Percentiles rank a stretch among this genome's conserved stretches.
These are phyloP conservation scores for Xerocomus spinulosus DNA, from an alignment of 768 basidiomycete genomes.

Conservation along the genomic window DNA sequence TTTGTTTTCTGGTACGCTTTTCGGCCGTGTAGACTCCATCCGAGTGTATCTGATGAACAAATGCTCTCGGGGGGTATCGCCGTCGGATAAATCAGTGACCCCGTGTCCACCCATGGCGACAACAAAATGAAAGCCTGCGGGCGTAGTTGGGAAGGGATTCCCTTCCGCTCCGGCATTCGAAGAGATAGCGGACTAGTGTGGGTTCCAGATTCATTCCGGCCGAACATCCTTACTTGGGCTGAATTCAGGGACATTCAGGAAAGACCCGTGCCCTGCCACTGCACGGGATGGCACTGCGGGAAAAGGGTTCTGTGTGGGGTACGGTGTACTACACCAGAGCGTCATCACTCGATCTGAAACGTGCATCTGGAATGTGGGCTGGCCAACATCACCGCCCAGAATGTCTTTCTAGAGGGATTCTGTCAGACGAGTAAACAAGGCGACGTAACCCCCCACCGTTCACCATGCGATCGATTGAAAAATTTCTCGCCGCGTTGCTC, in stretches of 20 bases:
- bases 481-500: slow-evolving; percentile 31
- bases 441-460: slow-evolving; percentile 13
- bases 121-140: slow-evolving; percentile 14
- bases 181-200: slow-evolving; percentile 53
- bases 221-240: slow-evolving; percentile 60
- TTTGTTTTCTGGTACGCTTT: slow-evolving; percentile 30
- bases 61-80: slow-evolving; percentile 3
- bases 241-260: slow-evolving; percentile 52
- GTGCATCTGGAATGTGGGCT: slow-evolving; percentile 36
- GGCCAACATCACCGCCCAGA: slow-evolving; percentile 33
- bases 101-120: slow-evolving; percentile 17
- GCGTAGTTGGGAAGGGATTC: slow-evolving; percentile 6
- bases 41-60: slow-evolving; percentile 24
- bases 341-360: slow-evolving; percentile 58
- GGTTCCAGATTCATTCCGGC: slow-evolving; percentile 67
- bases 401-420: slow-evolving; percentile 38
- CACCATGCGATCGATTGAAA: slow-evolving; percentile 29
- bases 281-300: slow-evolving; percentile 70
- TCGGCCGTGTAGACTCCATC: slow-evolving; percentile 20
- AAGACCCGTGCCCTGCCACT: slow-evolving; percentile 59
- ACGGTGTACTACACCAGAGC: slow-evolving; percentile 41
- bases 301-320: slow-evolving; percentile 49
- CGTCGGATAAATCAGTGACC: slow-evolving; percentile 6
- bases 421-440: slow-evolving; percentile 17
- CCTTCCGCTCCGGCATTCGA: slow-evolving; percentile 36